Evolutionary conservation across 1,284 basidiomycete species (phyloP), one percentile per base, ranked within the genome.

Genomic region (Lentinula novae-zelandiae): DNA sequence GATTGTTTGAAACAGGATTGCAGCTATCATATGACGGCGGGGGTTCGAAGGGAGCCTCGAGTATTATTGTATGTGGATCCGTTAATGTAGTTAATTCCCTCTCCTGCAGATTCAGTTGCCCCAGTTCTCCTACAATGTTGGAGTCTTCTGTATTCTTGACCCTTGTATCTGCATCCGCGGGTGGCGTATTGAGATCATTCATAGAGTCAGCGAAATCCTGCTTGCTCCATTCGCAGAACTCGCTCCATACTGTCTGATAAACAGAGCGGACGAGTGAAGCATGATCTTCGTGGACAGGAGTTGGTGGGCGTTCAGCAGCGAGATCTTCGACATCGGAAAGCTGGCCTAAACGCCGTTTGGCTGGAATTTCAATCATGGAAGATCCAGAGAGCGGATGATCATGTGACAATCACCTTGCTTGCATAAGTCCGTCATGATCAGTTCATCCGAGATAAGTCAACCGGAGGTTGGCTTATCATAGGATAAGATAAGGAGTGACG

Each of bases 21-120:
- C 82, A 84, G 1, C 76, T 74, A 63, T 86, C 82, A 65, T 87
- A 86, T 9, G 67, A 62, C 1, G 76, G 72, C 62, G 74, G 70
- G 0, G 76, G 72, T 13, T 67, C 62, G 42, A 78, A 57, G 34
- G 44, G 42, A 40, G 38, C 22, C 15, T 52, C 20, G 27, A 51
- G 48, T 12, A 9, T 46, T 27, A 56, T n/a, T 13, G 51, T 52
- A 5, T 42, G 9, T 27, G 36, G 31, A 27, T 17, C 31, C 22
- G 31, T 15, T n/a, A 31, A 10, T 10, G 50, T 36, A 15, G 44
- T 33, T 8, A 6, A 50, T 13, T 8, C 9, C 44, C 8, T 13
- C 31, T 34, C 48, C 44, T 38, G 36, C 17, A 44, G 20, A n/a
- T 33, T 31, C 33, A 40, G 7, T 6, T 33, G 39, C 27, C 53